These are phyloP conservation scores for Plasmodium relictum DNA, from an alignment of 169 alveolate species.

Conservation along the genomic window DNA sequence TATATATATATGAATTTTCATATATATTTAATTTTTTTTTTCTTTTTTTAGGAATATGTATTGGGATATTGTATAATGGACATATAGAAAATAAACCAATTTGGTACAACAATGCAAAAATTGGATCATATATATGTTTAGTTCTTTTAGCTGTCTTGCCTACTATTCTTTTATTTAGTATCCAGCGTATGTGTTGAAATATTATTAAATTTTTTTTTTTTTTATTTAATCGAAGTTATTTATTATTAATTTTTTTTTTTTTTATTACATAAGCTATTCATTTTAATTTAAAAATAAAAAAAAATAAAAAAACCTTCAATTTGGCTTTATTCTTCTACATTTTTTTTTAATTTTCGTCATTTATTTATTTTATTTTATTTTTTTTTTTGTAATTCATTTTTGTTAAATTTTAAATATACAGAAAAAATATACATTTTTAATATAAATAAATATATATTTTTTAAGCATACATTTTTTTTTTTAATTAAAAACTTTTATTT, in stretches of 20 bases:
- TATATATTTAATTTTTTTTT: neutral
- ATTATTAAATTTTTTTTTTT: too few relatives aligned
- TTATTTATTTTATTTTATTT: constrained; percentile 33
- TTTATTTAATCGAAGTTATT: too few relatives aligned
- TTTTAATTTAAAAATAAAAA: too few relatives aligned
- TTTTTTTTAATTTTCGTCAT: constrained; percentile 11
- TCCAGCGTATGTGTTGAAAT: constrained; percentile 56
- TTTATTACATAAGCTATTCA: too few relatives aligned
- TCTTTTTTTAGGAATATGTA: constrained; percentile 79
- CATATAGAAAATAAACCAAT: constrained; percentile 84
- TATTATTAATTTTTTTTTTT: too few relatives aligned
- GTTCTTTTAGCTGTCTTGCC: constrained; percentile 52
- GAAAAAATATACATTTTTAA: constrained; percentile 23
- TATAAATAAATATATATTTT: neutral
- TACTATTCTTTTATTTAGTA: constrained; percentile 43
- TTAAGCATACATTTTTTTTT: neutral
- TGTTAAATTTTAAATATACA: constrained; percentile 63
- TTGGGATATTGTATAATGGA: constrained; percentile 83
- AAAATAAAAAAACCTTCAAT: too few relatives aligned
- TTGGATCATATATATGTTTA: constrained; percentile 59
- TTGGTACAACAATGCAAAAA: constrained; percentile 80
- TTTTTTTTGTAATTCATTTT: too few relatives aligned
- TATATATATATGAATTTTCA: constrained; percentile 14
- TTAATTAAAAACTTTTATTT: constrained; percentile 6
- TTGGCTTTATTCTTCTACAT: too few relatives aligned